A percentile compares a stretch with the other conserved stretches of the same genome.
These are phyloP conservation scores for Coemansia sp. DNA, from an alignment of 192 early-diverging fungal species.

Conservation along the genomic window DNA sequence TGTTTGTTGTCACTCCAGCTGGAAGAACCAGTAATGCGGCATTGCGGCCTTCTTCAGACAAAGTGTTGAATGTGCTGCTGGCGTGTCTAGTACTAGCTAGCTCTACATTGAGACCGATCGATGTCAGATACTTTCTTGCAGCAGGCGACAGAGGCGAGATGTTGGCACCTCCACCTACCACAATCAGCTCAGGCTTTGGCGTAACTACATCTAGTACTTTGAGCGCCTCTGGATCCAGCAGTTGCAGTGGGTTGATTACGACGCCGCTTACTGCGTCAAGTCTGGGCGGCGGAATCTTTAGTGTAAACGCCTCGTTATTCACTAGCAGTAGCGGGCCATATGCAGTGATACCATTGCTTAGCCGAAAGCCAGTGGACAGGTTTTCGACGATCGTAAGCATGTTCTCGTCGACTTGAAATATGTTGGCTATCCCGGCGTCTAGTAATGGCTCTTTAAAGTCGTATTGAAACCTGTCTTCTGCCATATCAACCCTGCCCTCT, in stretches of 20 bases:
- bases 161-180: slow-evolving; percentile 49
- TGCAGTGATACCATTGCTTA: slow-evolving; percentile 31
- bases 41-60: slow-evolving; percentile 51
- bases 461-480: slow-evolving; percentile 34
- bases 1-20: slow-evolving; percentile 27
- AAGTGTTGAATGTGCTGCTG: slow-evolving; percentile 43
- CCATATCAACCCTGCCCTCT: not conserved
- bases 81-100: slow-evolving; percentile 44
- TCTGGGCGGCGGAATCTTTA: slow-evolving; percentile 49
- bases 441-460: slow-evolving; percentile 57
- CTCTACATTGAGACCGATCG: slow-evolving; percentile 49
- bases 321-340: slow-evolving; percentile 51
- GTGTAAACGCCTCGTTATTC: slow-evolving; percentile 52
- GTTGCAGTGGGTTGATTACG: slow-evolving; percentile 28
- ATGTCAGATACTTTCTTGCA: slow-evolving; percentile 41
- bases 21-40: slow-evolving; percentile 47
- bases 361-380: slow-evolving; percentile 46
- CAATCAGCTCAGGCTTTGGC: slow-evolving; percentile 53
- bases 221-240: slow-evolving; percentile 32
- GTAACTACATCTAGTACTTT: slow-evolving; percentile 33
- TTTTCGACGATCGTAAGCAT: slow-evolving; percentile 31
- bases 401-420: slow-evolving; percentile 40
- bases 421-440: slow-evolving; percentile 53
- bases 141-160: slow-evolving; percentile 25
- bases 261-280: slow-evolving; percentile 16